Conservation (phyloP, 805 yeast species). For the Cephaloascus albidus region DNA sequence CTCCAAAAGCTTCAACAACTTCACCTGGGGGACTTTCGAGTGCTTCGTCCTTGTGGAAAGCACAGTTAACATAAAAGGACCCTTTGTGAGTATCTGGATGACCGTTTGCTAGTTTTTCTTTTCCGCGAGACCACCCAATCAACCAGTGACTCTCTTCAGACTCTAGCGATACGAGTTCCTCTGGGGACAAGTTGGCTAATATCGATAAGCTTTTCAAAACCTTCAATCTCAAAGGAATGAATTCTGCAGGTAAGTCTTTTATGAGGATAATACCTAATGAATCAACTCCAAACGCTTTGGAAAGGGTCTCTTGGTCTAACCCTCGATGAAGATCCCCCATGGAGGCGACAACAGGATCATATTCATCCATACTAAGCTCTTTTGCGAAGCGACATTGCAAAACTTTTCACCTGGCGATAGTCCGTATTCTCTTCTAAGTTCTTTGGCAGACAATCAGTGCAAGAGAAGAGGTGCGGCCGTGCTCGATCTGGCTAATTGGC, state of each 20-base stretch:
- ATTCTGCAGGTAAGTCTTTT: constrained; percentile 28
- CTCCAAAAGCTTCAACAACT: constrained; percentile 18
- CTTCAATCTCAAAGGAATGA: constrained; percentile 23
- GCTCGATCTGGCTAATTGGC: too few species aligned
- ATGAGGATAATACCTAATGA: constrained; percentile 48
- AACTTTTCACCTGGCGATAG: too few species aligned
- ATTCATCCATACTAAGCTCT: too few species aligned
- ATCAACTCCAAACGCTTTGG: constrained; percentile 43
- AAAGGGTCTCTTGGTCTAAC: constrained; percentile 17
- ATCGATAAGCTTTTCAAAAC: constrained; percentile 33
- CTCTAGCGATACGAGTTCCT: constrained; percentile 27
- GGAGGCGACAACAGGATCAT: constrained; percentile 20
- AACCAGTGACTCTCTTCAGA: constrained; percentile 41
- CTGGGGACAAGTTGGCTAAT: constrained; percentile 28
- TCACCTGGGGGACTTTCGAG: constrained; percentile 37
- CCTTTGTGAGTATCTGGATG: constrained; percentile 43
- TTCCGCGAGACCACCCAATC: constrained; percentile 56
- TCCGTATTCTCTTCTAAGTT: too few species aligned
- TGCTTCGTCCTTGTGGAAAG: constrained; percentile 32
- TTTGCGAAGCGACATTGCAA: too few species aligned
- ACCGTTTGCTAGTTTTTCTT: constrained; percentile 36
- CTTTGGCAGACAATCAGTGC: too few species aligned
- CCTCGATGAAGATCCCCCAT: constrained; percentile 21
- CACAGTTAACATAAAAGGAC: constrained; percentile 49
- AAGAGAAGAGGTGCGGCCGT: too few species aligned